phyloP scores from a whole-genome alignment of 2,329 filamentous ascomycete genomes.

The Thelonectria blattea region DNA sequence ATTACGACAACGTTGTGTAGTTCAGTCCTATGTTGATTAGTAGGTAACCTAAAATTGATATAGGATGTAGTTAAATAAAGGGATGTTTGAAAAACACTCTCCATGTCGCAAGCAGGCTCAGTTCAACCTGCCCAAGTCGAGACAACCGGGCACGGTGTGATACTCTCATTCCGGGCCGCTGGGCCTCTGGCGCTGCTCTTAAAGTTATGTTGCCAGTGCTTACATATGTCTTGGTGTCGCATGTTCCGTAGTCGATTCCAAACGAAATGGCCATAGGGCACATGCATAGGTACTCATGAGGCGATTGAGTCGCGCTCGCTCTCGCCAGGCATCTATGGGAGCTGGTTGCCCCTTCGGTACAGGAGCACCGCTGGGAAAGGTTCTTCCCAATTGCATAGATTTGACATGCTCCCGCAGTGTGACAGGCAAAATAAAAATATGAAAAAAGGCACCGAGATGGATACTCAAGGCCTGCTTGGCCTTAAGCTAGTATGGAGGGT shows the following conservation, averaged over 20 bases:
- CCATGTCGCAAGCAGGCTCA: conserved; percentile 70
- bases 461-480: no score
- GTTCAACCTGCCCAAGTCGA: conserved; percentile 73
- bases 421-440: no score
- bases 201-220: conserved; percentile 61
- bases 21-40: neutral
- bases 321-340: neutral
- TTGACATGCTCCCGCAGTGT: no score
- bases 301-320: no score
- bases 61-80: no score
- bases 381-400: no score
- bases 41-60: no score
- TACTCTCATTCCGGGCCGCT: no score
- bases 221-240: conserved; percentile 70
- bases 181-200: conserved; percentile 57
- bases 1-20: conserved; percentile 42
- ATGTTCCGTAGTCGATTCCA: conserved; percentile 73
- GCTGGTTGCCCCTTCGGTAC: conserved; percentile 44
- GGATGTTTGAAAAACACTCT: conserved; percentile 50
- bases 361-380: conserved; percentile 67
- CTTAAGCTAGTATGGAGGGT: no score
- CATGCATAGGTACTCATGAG: conserved; percentile 23
- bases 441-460: no score
- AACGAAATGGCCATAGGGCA: conserved; percentile 68
- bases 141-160: conserved; percentile 53